These are phyloP conservation scores for Fusarium acutatum DNA, from an alignment of 2,329 filamentous ascomycete species.

Conservation along the genomic window DNA sequence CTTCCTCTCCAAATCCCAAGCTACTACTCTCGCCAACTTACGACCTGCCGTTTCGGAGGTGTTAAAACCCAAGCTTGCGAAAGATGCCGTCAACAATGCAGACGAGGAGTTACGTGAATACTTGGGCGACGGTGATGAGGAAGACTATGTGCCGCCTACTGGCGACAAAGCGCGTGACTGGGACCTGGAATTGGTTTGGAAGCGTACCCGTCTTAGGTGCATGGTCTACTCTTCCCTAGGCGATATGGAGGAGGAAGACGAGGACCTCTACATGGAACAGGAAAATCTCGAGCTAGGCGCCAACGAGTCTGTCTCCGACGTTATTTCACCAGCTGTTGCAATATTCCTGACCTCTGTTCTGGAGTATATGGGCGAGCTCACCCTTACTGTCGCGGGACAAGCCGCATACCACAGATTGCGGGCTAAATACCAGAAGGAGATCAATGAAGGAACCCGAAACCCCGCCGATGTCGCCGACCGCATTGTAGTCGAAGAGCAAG, in stretches of 20 bases:
- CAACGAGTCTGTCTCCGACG: constrained; percentile 68
- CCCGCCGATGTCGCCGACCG: constrained; percentile 66
- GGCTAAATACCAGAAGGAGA: constrained; percentile 65
- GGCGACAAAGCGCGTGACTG: constrained; percentile 68
- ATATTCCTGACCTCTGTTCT: constrained; percentile 96
- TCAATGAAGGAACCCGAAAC: constrained; percentile 59
- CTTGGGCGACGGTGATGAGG: constrained; percentile 79
- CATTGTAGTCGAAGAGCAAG: constrained; percentile 85
- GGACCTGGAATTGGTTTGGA: constrained; percentile 95
- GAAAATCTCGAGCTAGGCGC: constrained; percentile 72
- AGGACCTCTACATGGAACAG: constrained; percentile 86
- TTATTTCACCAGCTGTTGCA: constrained; percentile 88
- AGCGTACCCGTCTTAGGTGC: constrained; percentile 87
- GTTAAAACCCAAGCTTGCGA: constrained; percentile 87
- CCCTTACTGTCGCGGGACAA: constrained; percentile 85
- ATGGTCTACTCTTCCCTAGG: constrained; percentile 99
- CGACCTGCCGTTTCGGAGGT: constrained; percentile 86
- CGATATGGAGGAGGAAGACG: constrained; percentile 97
- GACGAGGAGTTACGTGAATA: constrained; percentile 91
- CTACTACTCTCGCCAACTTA: constrained; percentile 77
- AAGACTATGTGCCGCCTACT: constrained; percentile 69
- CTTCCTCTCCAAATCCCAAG: constrained; percentile 81
- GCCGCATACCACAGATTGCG: constrained; percentile 78
- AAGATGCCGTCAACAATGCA: constrained; percentile 81
- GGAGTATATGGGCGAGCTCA: constrained; percentile 92